Percentiles rank a stretch among this genome's conserved stretches.
phyloP scores from a whole-genome alignment of 805 yeast genomes.

The Ogataea populi-albae region DNA sequence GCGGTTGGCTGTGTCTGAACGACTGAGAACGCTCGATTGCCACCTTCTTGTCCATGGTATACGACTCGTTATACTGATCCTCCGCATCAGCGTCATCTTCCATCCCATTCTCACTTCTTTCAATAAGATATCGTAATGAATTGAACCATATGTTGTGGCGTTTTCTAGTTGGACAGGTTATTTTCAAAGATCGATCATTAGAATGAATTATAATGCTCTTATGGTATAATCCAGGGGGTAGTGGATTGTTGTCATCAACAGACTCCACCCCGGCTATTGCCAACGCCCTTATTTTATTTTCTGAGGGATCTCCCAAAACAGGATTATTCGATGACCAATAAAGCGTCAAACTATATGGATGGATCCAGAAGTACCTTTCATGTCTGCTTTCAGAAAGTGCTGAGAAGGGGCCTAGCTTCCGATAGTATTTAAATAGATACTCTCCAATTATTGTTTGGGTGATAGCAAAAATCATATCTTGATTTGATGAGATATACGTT shows the following conservation, averaged over 20 bases:
- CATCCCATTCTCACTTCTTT: constrained; percentile 59
- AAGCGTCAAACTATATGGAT: constrained; percentile 86
- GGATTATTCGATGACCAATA: constrained; percentile 90
- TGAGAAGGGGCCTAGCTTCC: constrained; percentile 71
- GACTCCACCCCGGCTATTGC: constrained; percentile 78
- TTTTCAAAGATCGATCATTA: constrained; percentile 55
- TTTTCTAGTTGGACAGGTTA: constrained; percentile 84
- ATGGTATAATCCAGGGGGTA: constrained; percentile 85
- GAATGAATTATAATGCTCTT: constrained; percentile 79
- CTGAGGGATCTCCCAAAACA: constrained; percentile 62
- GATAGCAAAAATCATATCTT: constrained; percentile 76
- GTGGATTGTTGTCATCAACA: constrained; percentile 79
- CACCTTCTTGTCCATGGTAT: constrained; percentile 26
- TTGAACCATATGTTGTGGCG: constrained; percentile 92
- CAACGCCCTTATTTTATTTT: constrained; percentile 69
- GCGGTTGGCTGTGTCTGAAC: constrained; percentile 28
- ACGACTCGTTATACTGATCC: constrained; percentile 30
- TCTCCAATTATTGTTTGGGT: constrained; percentile 96
- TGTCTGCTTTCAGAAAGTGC: constrained; percentile 78
- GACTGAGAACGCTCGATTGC: constrained; percentile 28
- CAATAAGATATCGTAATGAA: constrained; percentile 72
- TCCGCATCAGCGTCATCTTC: constrained; percentile 46
- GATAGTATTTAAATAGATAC: constrained; percentile 78
- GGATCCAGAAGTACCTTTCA: constrained; percentile 93
- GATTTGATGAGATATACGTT: constrained; percentile 65